phyloP scores from a whole-genome alignment of 2,329 filamentous ascomycete species.

The Helminthosporium solani region DNA sequence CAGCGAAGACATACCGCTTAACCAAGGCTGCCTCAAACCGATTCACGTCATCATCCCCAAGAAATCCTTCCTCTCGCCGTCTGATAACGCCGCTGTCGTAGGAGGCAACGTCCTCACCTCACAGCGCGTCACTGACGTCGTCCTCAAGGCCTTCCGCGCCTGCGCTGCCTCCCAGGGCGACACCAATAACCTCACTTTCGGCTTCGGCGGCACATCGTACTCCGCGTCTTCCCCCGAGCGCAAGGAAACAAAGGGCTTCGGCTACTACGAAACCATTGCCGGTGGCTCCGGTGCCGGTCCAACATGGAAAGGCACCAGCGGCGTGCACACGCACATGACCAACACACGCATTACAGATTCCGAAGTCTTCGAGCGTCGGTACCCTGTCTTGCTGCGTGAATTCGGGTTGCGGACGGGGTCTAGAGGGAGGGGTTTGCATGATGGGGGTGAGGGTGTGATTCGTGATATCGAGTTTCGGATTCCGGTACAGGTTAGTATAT shows the following conservation, averaged over 20 bases:
- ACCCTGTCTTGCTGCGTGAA: conserved; percentile 70
- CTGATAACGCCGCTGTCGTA: conserved; percentile 75
- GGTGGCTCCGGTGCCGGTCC: conserved; percentile 74
- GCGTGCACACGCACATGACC: conserved; percentile 84
- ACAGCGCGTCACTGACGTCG: conserved; percentile 80
- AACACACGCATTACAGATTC: conserved; percentile 82
- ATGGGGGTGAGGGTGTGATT: conserved; percentile 74
- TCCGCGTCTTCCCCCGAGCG: conserved; percentile 16
- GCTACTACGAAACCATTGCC: conserved; percentile 84
- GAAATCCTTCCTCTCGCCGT: conserved; percentile 72
- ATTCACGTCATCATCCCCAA: conserved; percentile 73
- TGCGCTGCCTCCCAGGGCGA: conserved; percentile 78
- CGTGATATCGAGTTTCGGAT: conserved; percentile 80
- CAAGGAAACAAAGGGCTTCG: conserved; percentile 71
- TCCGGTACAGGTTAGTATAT: conserved; percentile 74
- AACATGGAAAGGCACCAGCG: conserved; percentile 70
- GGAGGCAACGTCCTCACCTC: conserved; percentile 77
- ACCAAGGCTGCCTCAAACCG: conserved; percentile 79
- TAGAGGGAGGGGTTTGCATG: conserved; percentile 65
- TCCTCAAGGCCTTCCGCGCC: conserved; percentile 76
- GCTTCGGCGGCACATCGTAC: conserved; percentile 62
- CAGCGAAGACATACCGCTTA: conserved; percentile 77
- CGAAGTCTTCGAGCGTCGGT: conserved; percentile 75
- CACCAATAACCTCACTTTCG: conserved; percentile 84
- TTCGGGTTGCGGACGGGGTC: conserved; percentile 66